Evolutionary conservation across 768 basidiomycete species (phyloP), one percentile per base, ranked within the genome.

Genomic region (Candolleomyces eurysporus): DNA sequence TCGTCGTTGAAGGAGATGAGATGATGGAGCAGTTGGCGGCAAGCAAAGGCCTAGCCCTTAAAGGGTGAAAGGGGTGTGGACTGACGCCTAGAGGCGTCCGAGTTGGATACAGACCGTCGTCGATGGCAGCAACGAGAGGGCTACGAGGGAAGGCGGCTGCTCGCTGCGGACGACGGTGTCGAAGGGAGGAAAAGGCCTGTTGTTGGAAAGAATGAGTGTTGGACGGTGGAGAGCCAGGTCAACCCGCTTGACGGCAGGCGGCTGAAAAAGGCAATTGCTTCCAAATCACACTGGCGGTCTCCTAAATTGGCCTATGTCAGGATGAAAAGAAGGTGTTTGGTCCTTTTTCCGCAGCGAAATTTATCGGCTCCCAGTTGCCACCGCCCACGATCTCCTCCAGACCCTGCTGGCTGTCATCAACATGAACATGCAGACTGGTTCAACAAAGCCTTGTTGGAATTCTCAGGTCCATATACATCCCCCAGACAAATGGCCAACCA

Each of bases 61-160:
- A 10, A 13, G 32, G 31, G 52, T 57, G 62, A 61, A 48, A 58
- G 58, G 45, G 62, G 61, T 21, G 55, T 59, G 49, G 58, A 50
- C 49, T 16, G 59, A 53, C 59, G 59, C 60, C 60, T 32, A 21
- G 2, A 17, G 60, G 60, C 53, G 54, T 56, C 49, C 45, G 17
- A 61, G 60, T 48, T 53, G 50, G 54, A 49, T 17, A 26, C 1
- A 61, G 30, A 19, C 45, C 32, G 60, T 52, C 60, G 57, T 58
- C 53, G 58, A 60, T 57, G 49, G 63, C 49, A 57, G 61, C 52
- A 54, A 61, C 51, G 65, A 60, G 62, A 45, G 58, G 53, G 21
- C 51, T 50, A 54, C 36, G 58, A 42, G 57, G 57, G 61, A 49
- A 54, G 21, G 19, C 42, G 48, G 45, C 16, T 36, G 57, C 53